phyloP scores from a whole-genome alignment of 2,329 filamentous ascomycete genomes.

The Monilinia fructicola region DNA sequence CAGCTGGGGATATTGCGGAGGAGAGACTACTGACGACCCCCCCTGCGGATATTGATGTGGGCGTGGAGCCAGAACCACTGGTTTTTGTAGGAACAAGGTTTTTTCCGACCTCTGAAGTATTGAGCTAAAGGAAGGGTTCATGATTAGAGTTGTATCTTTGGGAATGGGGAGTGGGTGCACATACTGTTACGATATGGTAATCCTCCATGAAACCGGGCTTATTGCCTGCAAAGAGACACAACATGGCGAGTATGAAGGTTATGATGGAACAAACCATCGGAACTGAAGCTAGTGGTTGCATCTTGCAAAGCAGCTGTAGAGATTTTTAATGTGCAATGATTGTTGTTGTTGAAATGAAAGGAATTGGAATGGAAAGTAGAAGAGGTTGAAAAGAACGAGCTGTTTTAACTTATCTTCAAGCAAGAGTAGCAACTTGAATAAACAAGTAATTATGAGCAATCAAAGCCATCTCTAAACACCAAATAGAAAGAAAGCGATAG shows the following conservation, averaged over 20 bases:
- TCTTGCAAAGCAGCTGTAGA: constrained; percentile 32
- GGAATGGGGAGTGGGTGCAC: constrained; percentile 27
- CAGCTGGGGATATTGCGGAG: constrained; percentile 23
- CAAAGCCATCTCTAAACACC: neutral
- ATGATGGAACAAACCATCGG: constrained; percentile 51
- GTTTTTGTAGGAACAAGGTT: constrained; percentile 35
- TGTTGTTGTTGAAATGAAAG: neutral
- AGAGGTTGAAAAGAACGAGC: neutral
- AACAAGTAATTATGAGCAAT: neutral
- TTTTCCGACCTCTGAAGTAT: constrained; percentile 55
- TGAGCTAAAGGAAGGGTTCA: constrained; percentile 46
- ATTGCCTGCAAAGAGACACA: constrained; percentile 61
- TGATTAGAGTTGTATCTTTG: constrained; percentile 12
- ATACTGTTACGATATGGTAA: constrained; percentile 56
- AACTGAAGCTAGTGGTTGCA: constrained; percentile 51
- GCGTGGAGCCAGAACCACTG: constrained; percentile 28
- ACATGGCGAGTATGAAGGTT: constrained; percentile 57
- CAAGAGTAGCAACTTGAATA: constrained; percentile 1
- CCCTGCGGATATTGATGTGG: constrained; percentile 36
- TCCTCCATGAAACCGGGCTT: constrained; percentile 56
- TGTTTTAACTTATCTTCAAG: neutral
- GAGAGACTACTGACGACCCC: neutral
- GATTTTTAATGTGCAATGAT: neutral
- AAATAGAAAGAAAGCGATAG: neutral
- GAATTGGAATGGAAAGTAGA: neutral